Evolutionary conservation across 768 basidiomycete genomes (phyloP).

Genomic region (Phlegmacium glaucopus): DNA sequence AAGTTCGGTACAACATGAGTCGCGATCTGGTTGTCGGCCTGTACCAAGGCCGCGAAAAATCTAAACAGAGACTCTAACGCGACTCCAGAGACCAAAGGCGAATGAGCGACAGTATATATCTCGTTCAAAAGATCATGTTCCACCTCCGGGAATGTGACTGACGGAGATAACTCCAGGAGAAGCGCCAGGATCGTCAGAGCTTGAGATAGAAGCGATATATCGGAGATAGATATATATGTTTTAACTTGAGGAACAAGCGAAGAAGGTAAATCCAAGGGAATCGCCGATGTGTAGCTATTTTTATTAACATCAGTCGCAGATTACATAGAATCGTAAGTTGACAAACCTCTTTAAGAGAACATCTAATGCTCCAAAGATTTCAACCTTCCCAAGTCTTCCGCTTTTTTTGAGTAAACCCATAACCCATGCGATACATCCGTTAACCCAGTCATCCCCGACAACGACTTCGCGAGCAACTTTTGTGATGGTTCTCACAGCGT

Average conservation of each 20-base stretch:
- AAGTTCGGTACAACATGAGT: conserved; percentile 79
- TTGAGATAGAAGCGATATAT: conserved; percentile 77
- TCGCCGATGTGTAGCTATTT: conserved; percentile 35
- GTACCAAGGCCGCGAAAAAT: conserved; percentile 82
- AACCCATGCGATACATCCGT: conserved; percentile 74
- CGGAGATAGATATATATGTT: conserved; percentile 67
- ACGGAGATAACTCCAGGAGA: conserved; percentile 65
- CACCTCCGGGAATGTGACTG: conserved; percentile 68
- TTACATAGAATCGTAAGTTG: neutral
- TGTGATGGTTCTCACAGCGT: conserved; percentile 77
- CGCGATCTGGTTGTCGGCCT: conserved; percentile 79
- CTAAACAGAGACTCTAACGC: conserved; percentile 78
- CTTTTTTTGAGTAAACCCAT: conserved; percentile 74
- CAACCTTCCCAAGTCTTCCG: conserved; percentile 72
- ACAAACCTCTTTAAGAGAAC: conserved; percentile 63
- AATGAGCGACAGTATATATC: conserved; percentile 70
- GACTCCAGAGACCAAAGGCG: conserved; percentile 71
- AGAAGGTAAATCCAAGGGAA: conserved; percentile 57
- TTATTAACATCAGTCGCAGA: neutral
- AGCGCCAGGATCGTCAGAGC: conserved; percentile 63
- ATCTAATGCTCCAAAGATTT: conserved; percentile 76
- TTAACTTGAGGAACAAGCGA: conserved; percentile 72
- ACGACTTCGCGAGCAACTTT: conserved; percentile 77
- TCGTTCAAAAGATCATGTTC: conserved; percentile 66
- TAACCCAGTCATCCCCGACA: conserved; percentile 76